These are phyloP conservation scores for Zanthoxylum bungeanum DNA, from an alignment of 345 rosid species.

Conservation along the genomic window DNA sequence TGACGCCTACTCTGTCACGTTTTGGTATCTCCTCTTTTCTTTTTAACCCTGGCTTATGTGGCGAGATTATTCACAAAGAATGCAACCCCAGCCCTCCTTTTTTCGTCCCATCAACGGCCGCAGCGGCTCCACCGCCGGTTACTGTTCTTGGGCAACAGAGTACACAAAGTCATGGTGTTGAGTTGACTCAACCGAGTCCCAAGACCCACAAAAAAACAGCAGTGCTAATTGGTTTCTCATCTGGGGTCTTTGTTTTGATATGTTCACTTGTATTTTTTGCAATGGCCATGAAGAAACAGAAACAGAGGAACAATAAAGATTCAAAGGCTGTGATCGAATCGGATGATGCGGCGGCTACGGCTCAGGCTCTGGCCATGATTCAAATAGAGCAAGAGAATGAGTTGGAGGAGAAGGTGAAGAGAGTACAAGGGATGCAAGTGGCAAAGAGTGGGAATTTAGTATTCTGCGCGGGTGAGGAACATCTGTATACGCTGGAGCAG, in stretches of 20 bases:
- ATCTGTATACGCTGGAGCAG: slow-evolving; percentile 78
- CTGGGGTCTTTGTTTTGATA: slow-evolving; percentile 44
- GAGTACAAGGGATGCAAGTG: slow-evolving; percentile 54
- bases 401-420: slow-evolving; percentile 79
- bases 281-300: slow-evolving; percentile 50
- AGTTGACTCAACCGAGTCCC: slow-evolving; percentile 26
- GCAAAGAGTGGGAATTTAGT: slow-evolving; percentile 75
- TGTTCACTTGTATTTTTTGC: slow-evolving; percentile 51
- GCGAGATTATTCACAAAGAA: slow-evolving; percentile 80
- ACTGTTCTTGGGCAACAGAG: slow-evolving; percentile 47
- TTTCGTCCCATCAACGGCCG: slow-evolving; percentile 43
- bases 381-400: slow-evolving; percentile 73
- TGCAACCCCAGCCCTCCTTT: slow-evolving; percentile 63
- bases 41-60: slow-evolving; percentile 74
- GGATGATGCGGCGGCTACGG: slow-evolving; percentile 39
- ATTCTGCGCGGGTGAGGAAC: slow-evolving; percentile 90
- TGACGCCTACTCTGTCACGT: slow-evolving; percentile 49
- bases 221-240: slow-evolving; percentile 51
- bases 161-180: slow-evolving; percentile 45
- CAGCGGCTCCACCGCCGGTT: slow-evolving; percentile 42
- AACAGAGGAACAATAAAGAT: slow-evolving; percentile 33
- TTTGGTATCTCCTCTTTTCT: slow-evolving; percentile 59
- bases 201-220: slow-evolving; percentile 36
- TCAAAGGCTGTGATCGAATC: slow-evolving; percentile 24
- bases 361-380: slow-evolving; percentile 52